phyloP scores from a whole-genome alignment of 176 grass and related monocot species.

The Cocos nucifera region DNA sequence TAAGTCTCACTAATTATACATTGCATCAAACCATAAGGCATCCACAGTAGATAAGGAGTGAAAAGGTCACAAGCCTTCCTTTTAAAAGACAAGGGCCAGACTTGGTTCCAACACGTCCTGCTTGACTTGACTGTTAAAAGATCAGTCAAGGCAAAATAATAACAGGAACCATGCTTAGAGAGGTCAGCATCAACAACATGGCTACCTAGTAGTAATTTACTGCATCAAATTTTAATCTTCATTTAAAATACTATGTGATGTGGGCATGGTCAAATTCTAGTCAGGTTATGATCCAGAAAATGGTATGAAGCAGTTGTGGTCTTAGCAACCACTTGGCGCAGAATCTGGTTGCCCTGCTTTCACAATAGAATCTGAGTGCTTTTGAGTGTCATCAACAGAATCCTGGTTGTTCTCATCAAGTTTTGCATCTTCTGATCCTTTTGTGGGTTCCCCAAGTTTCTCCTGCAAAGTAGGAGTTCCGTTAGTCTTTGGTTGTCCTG shows the following conservation, averaged over 20 bases:
- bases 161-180: conserved; percentile 44
- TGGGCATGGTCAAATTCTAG: conserved; percentile 53
- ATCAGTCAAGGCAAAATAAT: conserved; percentile 65
- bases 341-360: conserved; percentile 19
- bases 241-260: conserved; percentile 41
- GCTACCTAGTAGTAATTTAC: conserved; percentile 47
- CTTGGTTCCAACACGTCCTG: conserved; percentile 44
- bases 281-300: conserved; percentile 38
- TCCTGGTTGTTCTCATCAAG: conserved; percentile 42
- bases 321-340: too few species aligned
- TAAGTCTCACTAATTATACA: too few species aligned
- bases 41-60: too few species aligned
- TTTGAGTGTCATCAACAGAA: conserved; percentile 41
- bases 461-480: conserved; percentile 35
- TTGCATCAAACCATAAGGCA: too few species aligned
- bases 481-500: too few species aligned
- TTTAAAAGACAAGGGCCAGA: conserved; percentile 20
- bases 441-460: conserved; percentile 49
- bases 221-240: conserved; percentile 45
- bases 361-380: conserved; percentile 10
- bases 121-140: conserved; percentile 74
- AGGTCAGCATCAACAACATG: conserved; percentile 48
- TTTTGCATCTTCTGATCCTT: conserved; percentile 50
- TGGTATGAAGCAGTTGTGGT: too few species aligned
- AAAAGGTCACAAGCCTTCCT: too few species aligned